Base-by-base conservation (phyloP, 2,329 filamentous ascomycete genomes). In the Trichoderma citrinoviride region DNA sequence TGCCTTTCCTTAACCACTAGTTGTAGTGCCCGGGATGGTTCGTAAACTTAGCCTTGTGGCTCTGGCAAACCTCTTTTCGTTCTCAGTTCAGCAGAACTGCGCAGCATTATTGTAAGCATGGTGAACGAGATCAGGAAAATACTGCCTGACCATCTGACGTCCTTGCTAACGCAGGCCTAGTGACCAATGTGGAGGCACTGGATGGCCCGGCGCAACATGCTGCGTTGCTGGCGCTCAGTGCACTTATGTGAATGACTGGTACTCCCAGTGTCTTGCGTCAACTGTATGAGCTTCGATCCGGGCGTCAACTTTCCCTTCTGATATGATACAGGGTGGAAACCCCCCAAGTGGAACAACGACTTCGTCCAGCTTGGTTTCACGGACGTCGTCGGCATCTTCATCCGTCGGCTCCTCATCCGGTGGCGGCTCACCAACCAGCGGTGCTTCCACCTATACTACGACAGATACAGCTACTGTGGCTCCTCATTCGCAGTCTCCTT, bases 211-310 rank as follows among this genome's bases (percentile, higher is more conserved):
- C 7, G 1, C 58, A 14, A 61, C 58, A 5, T 61, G 58, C n/a
- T 61, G 58, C 23, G 47, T 61, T 53, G 25, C 47, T 23, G 58
- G 47, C 5, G 40, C 47, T 8, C 29, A 43, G 23, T 61, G 58
- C 33, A 44, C 3, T 17, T 40, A 10, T 15, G 19, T 53, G 25
- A 61, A 61, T 14, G 21, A 52, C 8, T 61, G 5, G 8, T 61
- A 61, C 23, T 61, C 58, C 29, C 58, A 61, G 23, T 61, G 58
- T n/a, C 21, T 61, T 21, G 47, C 47, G 15, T 52, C 58, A n/a
- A 41, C 47, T 43, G 58, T 61, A 61, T 61, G 58, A 17, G 6
- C 23, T 33, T 15, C 40, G 8, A 43, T 37, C 3, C 14, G 47
- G 7, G 21, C 14, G 3, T 44, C 6, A 7, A 15, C 12, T 12